Base-by-base conservation (phyloP, 2,329 filamentous ascomycete genomes). In the Cercospora sp. region DNA sequence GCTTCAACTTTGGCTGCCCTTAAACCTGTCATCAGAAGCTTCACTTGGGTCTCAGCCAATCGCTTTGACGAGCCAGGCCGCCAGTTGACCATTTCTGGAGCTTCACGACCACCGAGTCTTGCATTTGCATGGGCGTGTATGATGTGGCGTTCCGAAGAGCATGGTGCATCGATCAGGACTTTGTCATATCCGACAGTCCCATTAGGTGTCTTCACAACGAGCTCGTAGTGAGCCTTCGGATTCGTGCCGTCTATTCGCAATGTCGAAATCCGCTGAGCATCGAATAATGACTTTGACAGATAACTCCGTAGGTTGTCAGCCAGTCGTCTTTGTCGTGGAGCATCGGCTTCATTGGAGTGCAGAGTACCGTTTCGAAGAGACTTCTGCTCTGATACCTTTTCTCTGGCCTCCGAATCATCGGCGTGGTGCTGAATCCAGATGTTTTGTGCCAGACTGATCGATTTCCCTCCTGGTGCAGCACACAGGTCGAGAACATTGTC, bases 401-500 rank as follows among this genome's bases (percentile, higher is more conserved):
- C 65, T 58, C 69, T 74, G 60, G 58, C 70, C 61, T 60, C 60
- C 6, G 65, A 67, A 4, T 67, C 62, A 39, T 73, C 69, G 16
- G 64, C 66, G 45, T 72, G 67, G 10, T 72, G 31, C 7, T 71
- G 67, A 28, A 70, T 70, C 36, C 77, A 75, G 10, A 82, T 69
- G 6, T 74, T 70, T 61, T 80, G 78, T 1, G 77, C 72, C 30
- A 80, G 67, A 3, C 74, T 72, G 23, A 80, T 69, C 5, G 78
- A 79, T 45, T 80, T 80, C 36, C 77, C 78, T 59, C 78, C 76
- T 33, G 79, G 79, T 1, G 80, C 79, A 5, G 80, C 80, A 65
- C 80, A 81, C 9, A 81, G 74, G 60, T 82, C 80, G 13, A 82
- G 73, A 5, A 82, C 74, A 23, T 77, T 76, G 60, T 81, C 77